Evolutionary conservation across 2,329 filamentous ascomycete genomes (phyloP).

Genomic region (Arthroderma uncinatum): DNA sequence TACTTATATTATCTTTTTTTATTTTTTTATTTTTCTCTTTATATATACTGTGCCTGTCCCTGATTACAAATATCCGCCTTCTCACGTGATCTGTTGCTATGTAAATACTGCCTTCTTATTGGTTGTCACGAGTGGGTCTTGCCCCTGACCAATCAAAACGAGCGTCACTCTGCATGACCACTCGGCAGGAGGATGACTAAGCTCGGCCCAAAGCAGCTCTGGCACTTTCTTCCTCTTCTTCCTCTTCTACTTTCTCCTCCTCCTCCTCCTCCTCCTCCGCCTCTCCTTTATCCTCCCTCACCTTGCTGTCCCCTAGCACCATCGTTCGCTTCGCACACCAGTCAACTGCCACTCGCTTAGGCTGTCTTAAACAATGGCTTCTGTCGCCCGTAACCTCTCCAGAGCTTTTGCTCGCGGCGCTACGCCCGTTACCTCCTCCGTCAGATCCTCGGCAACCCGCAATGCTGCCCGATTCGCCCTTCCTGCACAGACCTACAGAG

Average conservation of each 20-base stretch:
- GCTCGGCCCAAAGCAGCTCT: not conserved
- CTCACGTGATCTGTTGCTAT: not conserved
- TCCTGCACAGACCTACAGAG: slow-evolving; percentile 57
- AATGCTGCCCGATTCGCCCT: slow-evolving; percentile 49
- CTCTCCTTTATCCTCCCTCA: slow-evolving; percentile 7
- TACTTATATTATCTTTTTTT: too few relatives aligned
- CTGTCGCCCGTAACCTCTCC: slow-evolving; percentile 33
- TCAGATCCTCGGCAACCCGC: slow-evolving; percentile 29
- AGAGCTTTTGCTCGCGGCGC: slow-evolving; percentile 34
- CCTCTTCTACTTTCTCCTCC: slow-evolving; percentile 3
- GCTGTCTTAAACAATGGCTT: slow-evolving; percentile 27
- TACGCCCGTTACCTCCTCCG: slow-evolving; percentile 22
- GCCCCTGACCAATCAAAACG: not conserved
- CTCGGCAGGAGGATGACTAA: not conserved
- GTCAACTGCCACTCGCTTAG: slow-evolving; percentile 1
- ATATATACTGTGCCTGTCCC: not conserved
- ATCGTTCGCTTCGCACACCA: not conserved
- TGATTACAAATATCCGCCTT: not conserved
- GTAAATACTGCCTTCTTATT: not conserved
- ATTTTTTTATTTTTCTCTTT: not conserved
- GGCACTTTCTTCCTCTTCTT: not conserved
- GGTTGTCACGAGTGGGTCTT: not conserved
- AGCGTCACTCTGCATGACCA: not conserved
- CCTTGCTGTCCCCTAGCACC: slow-evolving; percentile 8
- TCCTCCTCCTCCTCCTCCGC: not conserved